Conservation (phyloP, 148 eudicot genomes). For the Rhododendron henanense region DNA sequence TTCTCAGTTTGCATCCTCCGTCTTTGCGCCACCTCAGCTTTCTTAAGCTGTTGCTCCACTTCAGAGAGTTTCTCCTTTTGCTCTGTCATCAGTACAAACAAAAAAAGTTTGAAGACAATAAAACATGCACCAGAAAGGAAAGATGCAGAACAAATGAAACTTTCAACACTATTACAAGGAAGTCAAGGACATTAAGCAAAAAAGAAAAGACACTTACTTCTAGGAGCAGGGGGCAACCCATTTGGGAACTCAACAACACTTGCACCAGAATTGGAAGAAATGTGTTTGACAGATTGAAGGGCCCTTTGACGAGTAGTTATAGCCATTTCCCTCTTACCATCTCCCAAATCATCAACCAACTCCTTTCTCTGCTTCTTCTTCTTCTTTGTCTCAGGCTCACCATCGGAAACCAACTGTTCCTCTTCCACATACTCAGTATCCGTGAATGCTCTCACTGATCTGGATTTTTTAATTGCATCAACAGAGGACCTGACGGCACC, state of each 20-base stretch:
- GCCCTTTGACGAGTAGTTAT: conserved; percentile 53
- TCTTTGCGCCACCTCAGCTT: conserved; percentile 57
- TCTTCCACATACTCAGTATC: conserved; percentile 37
- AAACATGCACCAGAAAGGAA: background rate
- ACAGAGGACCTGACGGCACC: background rate
- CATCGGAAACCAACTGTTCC: conserved; percentile 26
- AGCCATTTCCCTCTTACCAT: conserved; percentile 36
- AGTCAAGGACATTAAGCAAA: background rate
- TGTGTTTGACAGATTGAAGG: conserved; percentile 22
- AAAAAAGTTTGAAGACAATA: background rate
- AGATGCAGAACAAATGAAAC: background rate
- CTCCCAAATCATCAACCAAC: conserved; percentile 15
- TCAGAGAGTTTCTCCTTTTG: conserved; percentile 51
- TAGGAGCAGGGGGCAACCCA: conserved; percentile 45
- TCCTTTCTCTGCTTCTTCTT: conserved; percentile 19
- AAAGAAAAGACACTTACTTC: conserved; percentile 25
- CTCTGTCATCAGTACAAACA: conserved; percentile 25
- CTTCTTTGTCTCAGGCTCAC: conserved; percentile 28
- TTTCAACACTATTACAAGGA: background rate
- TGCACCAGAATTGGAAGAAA: conserved; percentile 30
- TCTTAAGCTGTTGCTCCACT: conserved; percentile 54
- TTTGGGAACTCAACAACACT: conserved; percentile 34
- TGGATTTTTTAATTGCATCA: conserved; percentile 16
- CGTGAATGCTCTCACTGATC: conserved; percentile 12
- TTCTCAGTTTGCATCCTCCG: conserved; percentile 49